Evolutionary conservation across 441 rosid species (phyloP), one percentile per base, ranked within the genome.

Genomic region (Pelargonium exstipulatum): DNA sequence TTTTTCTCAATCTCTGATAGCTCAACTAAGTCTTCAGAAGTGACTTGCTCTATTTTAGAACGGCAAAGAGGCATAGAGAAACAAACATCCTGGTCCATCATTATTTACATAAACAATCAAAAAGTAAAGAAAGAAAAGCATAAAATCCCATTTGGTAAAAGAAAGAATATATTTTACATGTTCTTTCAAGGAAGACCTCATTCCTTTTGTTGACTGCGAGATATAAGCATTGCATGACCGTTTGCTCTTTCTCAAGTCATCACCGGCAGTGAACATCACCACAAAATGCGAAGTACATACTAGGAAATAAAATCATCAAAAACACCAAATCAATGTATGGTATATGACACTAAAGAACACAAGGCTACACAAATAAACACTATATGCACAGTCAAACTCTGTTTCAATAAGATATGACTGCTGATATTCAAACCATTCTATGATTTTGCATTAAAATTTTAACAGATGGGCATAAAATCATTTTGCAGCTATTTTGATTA

Each of bases 61-160:
- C 71, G 87, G 81, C 97, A 90, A 80, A 95, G 94, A 64, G 99
- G 98, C 99, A 95, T 88, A 48, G 94, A 83, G 88, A 87, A 95
- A 79, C 82, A 80, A 43, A 89, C 72, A 84, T 89, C 98, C 92
- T 89, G 32, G 62, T 46, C 35, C 35, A 66, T 71, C 14, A 74
- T 45, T 26, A 77, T 67, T 40, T 48, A 37, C 43, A 71, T 43
- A 9, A 43, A 67, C 43, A 40, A 40, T 40, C 43, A 57, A 57
- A 57, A 26, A 57, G 24, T 57, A 64, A 22, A 65, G 26, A 74
- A 78, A 73, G 62, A 35, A 67, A 64, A 46, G 66, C 29, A 55
- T 74, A 20, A 73, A 17, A 62, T 13, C 61, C 3, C 43, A 66
- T 10, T 29, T 35, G 40, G 17, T 13, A 62, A 68, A 55, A 12